Base-by-base conservation (phyloP, 2,329 filamentous ascomycete genomes). In the Xylaria arbuscula region DNA sequence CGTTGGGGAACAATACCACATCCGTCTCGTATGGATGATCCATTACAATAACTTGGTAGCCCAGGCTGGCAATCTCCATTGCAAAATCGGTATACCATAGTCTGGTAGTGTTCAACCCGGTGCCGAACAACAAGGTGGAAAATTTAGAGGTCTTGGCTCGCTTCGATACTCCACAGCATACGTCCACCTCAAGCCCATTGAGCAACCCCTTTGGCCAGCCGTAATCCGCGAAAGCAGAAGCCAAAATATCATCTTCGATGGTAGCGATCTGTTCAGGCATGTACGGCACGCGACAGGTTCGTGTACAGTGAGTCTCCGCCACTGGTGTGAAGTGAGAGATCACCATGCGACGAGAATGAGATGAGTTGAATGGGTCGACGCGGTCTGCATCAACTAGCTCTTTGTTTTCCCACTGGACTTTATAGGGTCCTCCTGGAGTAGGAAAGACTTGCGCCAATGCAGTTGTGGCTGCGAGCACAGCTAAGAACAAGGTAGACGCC, bases 21-120 rank as follows among this genome's bases (percentile, higher is more conserved):
- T 70, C 68, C 10, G 68, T 70, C 57, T 70, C 68, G 32, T 70
- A 70, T 2, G 68, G 68, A 36, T 70, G 68, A 11, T 70, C 68
- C 22, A 70, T 70, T 17, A 64, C 61, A 17, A 70, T 62, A 5
- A 70, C 68, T 40, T 68, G 64, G 36, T 67, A 68, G 2, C 68
- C 68, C 1, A 64, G 45, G 32, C 68, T 70, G n/a, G 68, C 56
- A 24, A 70, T 48, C 47, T 70, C 68, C 59, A 56, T 60, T 13
- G 65, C 68, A n/a, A 68, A 62, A 54, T 56, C 65, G 15, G 68
- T 67, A 48, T 70, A 70, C 57, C 61, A 70, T 4, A 64, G 15
- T 32, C 68, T 54, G 1, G 68, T 70, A 19, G 68, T 70, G 34
- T 70, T 68, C 36, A 70, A 24, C 6, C 68, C 68, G 13, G 68